Evolutionary conservation across 441 rosid genomes (phyloP).

Genomic region (Flueggea neowawraea): DNA sequence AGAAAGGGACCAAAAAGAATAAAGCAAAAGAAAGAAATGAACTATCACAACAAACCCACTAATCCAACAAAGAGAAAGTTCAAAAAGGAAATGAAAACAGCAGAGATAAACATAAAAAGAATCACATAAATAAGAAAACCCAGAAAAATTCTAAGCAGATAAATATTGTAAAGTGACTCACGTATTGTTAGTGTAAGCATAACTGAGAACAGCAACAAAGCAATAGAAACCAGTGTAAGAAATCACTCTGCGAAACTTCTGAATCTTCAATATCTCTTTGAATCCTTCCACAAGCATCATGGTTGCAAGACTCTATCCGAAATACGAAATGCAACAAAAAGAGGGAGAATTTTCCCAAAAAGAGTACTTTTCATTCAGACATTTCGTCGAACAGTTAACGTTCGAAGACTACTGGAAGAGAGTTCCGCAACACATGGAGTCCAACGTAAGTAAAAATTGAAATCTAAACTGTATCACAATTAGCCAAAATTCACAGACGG

Average conservation of each 20-base stretch:
- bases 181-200: conserved; percentile 86
- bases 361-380: conserved; percentile 3
- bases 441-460: too few relatives aligned
- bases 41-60: background rate
- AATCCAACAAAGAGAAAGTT: background rate
- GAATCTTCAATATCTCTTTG: conserved; percentile 67
- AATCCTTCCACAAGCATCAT: conserved; percentile 45
- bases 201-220: conserved; percentile 59
- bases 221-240: conserved; percentile 77
- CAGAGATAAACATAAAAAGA: background rate
- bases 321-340: background rate
- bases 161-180: conserved; percentile 20
- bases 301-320: conserved; percentile 4
- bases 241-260: conserved; percentile 69
- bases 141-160: too few relatives aligned
- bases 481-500: too few relatives aligned
- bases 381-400: conserved; percentile 42
- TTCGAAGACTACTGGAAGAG: too few relatives aligned
- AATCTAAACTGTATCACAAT: too few relatives aligned
- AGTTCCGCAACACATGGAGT: too few relatives aligned
- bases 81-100: background rate
- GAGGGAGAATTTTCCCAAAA: background rate
- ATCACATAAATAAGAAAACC: too few relatives aligned
- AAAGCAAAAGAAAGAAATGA: too few relatives aligned
- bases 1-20: background rate